phyloP scores from a whole-genome alignment of 1,284 basidiomycete genomes.

The Golubevia sp. region DNA sequence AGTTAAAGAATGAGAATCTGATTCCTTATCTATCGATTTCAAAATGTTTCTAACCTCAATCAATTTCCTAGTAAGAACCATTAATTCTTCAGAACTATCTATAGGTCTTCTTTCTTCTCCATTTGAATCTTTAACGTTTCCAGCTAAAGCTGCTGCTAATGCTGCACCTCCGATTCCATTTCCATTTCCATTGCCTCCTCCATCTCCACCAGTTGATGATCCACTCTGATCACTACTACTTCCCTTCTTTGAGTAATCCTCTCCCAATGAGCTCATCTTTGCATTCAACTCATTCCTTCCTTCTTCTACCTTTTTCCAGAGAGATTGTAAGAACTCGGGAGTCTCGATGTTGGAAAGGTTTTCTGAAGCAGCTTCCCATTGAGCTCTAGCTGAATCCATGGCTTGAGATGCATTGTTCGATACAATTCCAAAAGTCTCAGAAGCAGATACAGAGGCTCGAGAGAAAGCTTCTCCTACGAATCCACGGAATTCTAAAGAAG shows the following conservation, averaged over 20 bases:
- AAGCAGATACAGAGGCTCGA: constrained; percentile 20
- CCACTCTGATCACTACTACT: not conserved
- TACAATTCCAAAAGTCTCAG: constrained; percentile 29
- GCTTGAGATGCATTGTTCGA: constrained; percentile 30
- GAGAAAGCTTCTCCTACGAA: constrained; percentile 23
- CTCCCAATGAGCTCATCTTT: not conserved
- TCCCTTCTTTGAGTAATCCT: too few relatives aligned
- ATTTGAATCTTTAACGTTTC: not conserved
- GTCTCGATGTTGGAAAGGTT: constrained; percentile 23
- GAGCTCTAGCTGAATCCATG: constrained; percentile 24
- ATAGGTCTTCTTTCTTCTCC: not conserved
- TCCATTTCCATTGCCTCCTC: not conserved
- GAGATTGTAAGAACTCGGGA: constrained; percentile 14
- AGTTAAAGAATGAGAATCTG: constrained; percentile 71
- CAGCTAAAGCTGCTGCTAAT: constrained; percentile 32
- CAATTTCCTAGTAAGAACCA: constrained; percentile 90
- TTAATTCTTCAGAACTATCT: constrained; percentile 65
- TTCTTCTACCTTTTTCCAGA: not conserved
- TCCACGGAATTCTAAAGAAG: constrained; percentile 22
- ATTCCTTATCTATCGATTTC: constrained; percentile 91
- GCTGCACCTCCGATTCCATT: constrained; percentile 4
- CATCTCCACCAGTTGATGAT: constrained; percentile 2
- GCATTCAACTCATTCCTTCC: not conserved
- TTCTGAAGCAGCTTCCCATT: constrained; percentile 24
- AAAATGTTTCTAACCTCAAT: constrained; percentile 95